A percentile compares a stretch with the other conserved stretches of the same genome.
Evolutionary conservation across 805 yeast species (phyloP).

Genomic region (Osmozyma mogii): DNA sequence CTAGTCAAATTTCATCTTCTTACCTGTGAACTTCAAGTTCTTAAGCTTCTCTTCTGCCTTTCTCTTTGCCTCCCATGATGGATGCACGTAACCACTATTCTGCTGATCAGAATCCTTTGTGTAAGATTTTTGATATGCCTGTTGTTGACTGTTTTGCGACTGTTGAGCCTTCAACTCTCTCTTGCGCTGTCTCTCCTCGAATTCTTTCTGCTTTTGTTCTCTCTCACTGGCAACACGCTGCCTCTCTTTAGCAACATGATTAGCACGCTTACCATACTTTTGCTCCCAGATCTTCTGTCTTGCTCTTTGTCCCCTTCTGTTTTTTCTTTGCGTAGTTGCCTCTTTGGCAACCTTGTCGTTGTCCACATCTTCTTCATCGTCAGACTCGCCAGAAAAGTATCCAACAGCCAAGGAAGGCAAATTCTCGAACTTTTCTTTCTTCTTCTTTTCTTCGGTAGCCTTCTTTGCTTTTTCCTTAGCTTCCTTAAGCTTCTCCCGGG

Average conservation of each 20-base stretch:
- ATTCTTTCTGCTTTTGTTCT: constrained; percentile 53
- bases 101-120: constrained; percentile 1
- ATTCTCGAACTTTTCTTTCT: constrained; percentile 21
- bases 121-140: neutral
- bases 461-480: constrained; percentile 6
- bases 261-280: constrained; percentile 80
- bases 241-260: constrained; percentile 66
- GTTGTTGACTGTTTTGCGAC: constrained; percentile 19
- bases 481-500: too few relatives aligned
- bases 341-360: constrained; percentile 44
- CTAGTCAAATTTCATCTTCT: constrained; percentile 68
- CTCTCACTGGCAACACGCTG: constrained; percentile 47
- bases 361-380: constrained; percentile 42
- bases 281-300: constrained; percentile 94
- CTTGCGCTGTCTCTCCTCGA: constrained; percentile 63
- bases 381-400: constrained; percentile 79
- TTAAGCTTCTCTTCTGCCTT: constrained; percentile 58
- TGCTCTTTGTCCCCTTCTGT: constrained; percentile 95
- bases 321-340: constrained; percentile 56
- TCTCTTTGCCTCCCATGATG: constrained; percentile 96
- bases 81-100: constrained; percentile 47
- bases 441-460: constrained; percentile 15
- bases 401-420: constrained; percentile 75
- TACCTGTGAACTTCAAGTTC: constrained; percentile 70
- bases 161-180: constrained; percentile 46